phyloP scores from a whole-genome alignment of 2,329 filamentous ascomycete species.

The Stagonosporopsis rhizophila region DNA sequence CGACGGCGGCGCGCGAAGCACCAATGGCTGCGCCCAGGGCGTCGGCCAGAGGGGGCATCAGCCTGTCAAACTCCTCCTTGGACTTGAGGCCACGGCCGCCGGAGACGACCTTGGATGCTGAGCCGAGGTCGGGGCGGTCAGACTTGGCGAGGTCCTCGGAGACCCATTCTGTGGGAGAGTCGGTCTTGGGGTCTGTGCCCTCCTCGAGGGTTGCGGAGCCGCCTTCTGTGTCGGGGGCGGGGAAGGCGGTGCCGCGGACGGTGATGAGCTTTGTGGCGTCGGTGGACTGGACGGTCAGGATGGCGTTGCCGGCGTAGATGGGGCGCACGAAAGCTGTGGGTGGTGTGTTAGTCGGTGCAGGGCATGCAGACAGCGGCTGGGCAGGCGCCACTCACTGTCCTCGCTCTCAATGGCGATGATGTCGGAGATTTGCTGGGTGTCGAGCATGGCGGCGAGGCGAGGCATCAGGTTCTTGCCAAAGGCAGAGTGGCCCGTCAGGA shows the following conservation, averaged over 20 bases:
- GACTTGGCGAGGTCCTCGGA: conserved; percentile 93
- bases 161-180: conserved; percentile 82
- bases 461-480: conserved; percentile 97
- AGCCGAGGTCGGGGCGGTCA: conserved; percentile 90
- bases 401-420: conserved; percentile 86
- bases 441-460: conserved; percentile 87
- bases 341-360: conserved; percentile 11
- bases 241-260: conserved; percentile 90
- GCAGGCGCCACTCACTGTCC: conserved; percentile 67
- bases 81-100: conserved; percentile 95
- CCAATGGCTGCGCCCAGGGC: conserved; percentile 94
- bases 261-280: conserved; percentile 90
- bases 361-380: no score
- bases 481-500: conserved; percentile 88
- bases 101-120: conserved; percentile 88
- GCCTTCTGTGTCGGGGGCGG: conserved; percentile 72
- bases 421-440: conserved; percentile 92
- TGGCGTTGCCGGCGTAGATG: conserved; percentile 97
- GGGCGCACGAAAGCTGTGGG: conserved; percentile 81
- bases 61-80: conserved; percentile 92
- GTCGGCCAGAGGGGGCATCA: conserved; percentile 93
- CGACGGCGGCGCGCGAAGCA: conserved; percentile 91
- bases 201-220: conserved; percentile 80
- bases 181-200: conserved; percentile 81
- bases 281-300: conserved; percentile 90